Percentiles rank a stretch among this genome's conserved stretches.
Evolutionary conservation across 164 flowering plant genomes (phyloP).

Genomic region (Magnolia changhungtana): DNA sequence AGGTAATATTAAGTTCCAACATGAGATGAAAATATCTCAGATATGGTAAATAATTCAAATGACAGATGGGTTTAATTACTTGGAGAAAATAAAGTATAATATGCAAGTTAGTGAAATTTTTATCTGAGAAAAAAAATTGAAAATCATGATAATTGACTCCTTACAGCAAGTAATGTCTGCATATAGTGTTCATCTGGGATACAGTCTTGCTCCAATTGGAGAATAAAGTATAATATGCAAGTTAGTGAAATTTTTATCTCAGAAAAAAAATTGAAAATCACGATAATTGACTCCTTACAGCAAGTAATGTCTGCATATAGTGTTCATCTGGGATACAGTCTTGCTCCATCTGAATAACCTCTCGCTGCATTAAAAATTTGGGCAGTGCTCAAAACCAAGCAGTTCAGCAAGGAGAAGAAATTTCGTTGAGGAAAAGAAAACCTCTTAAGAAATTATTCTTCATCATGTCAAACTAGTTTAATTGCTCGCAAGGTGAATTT

Average conservation of each 20-base stretch:
- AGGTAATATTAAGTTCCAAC: too few relatives aligned
- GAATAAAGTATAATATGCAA: too few relatives aligned
- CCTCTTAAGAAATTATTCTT: background rate
- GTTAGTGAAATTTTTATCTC: background rate
- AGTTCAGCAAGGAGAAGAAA: background rate
- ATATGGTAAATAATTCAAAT: too few relatives aligned
- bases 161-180: conserved; percentile 81
- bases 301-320: conserved; percentile 79
- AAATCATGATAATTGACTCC: conserved; percentile 10
- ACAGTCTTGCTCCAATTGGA: conserved; percentile 70
- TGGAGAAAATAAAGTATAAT: too few relatives aligned
- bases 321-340: conserved; percentile 97
- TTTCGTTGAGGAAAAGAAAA: background rate
- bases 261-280: background rate
- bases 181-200: conserved; percentile 96
- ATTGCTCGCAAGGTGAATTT: background rate
- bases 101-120: too few relatives aligned
- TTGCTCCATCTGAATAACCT: conserved; percentile 68
- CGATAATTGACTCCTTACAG: conserved; percentile 40
- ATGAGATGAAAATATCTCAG: too few relatives aligned
- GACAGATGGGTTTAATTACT: too few relatives aligned
- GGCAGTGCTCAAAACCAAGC: background rate
- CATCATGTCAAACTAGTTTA: background rate
- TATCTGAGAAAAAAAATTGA: too few relatives aligned
- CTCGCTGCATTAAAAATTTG: conserved; percentile 47